Evolutionary conservation across 176 grass and related monocot genomes (phyloP), one percentile per base, ranked within the genome.

Genomic region (Saccharum spontaneum): DNA sequence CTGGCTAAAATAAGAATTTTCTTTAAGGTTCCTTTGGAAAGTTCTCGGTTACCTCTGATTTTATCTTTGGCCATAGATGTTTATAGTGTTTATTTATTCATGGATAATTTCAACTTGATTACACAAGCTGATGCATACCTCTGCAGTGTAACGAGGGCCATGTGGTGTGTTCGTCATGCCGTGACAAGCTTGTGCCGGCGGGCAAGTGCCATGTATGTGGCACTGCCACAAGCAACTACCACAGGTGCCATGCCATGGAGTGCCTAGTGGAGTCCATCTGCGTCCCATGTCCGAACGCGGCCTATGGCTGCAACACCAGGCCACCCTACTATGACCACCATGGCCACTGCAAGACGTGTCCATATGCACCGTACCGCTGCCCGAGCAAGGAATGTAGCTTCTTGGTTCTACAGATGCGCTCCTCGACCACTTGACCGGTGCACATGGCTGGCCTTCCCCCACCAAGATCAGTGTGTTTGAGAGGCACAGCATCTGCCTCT

Each of bases 201-300:
- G 65, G 75, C 24, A 79, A 22, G 65, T 85, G 83, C 66, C 75
- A 71, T 30, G 50, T 71, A 5, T 86, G 84, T 28, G 13, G 50
- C 28, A 54, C 7, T 6, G 48, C 39, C 66, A 64, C 8, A 4
- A 7, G 4, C 28, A 55, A 9, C 5, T 86, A 77, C 39, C 50
- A 30, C 12, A 40, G 75, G 66, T 43, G 3, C 52, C 9, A 48
- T 15, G 75, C 67, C 75, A 14, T 79, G 77, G 61, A 79, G 61
- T 16, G 26, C 8, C 14, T 66, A 1, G 24, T 66, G 61, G 40
- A 66, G 15, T 33, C 40, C 13, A 11, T 79, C 28, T 24, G 10
- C 0, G 24, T 67, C 24, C 40, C 12, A 6, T 79, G 77, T 6
- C 57, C 13, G 4, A 28, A 79, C 4, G 37, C 57, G 1, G 26